Conservation (phyloP, 768 basidiomycete species). For the Rhodotorula paludigena region DNA sequence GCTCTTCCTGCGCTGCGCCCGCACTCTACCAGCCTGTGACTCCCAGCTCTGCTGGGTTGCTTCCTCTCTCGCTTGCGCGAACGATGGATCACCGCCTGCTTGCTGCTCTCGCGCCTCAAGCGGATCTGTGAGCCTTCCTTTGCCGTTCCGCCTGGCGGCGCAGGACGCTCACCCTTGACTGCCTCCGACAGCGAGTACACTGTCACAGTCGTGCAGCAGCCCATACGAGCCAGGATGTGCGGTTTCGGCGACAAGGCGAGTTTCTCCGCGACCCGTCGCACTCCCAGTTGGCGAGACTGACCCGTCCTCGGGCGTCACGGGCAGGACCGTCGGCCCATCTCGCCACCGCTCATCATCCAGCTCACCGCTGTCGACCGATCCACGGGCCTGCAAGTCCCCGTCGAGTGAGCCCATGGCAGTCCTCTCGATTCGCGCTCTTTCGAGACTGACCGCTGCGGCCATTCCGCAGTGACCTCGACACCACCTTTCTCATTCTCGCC, state of each 20-base stretch:
- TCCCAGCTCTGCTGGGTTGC: background rate
- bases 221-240: constrained; percentile 86
- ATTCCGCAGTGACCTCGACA: constrained; percentile 6
- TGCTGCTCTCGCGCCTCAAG: background rate
- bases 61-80: background rate
- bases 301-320: too few relatives aligned
- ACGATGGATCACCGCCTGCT: background rate
- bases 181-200: constrained; percentile 53
- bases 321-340: constrained; percentile 84
- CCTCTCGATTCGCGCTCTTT: too few relatives aligned
- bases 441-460: constrained; percentile 7
- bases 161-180: background rate
- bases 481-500: constrained; percentile 73
- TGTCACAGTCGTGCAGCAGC: constrained; percentile 79
- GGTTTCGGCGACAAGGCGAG: constrained; percentile 92
- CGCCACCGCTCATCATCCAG: constrained; percentile 69
- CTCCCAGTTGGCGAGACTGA: too few relatives aligned
- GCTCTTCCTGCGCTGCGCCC: too few relatives aligned
- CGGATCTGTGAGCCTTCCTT: background rate
- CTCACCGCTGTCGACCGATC: constrained; percentile 64
- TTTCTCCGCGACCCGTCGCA: constrained; percentile 1
- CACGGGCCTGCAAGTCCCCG: constrained; percentile 64
- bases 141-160: too few relatives aligned
- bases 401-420: constrained; percentile 58
- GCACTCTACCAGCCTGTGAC: too few relatives aligned